phyloP scores from a whole-genome alignment of 768 basidiomycete species.

The Collybia mongolica region DNA sequence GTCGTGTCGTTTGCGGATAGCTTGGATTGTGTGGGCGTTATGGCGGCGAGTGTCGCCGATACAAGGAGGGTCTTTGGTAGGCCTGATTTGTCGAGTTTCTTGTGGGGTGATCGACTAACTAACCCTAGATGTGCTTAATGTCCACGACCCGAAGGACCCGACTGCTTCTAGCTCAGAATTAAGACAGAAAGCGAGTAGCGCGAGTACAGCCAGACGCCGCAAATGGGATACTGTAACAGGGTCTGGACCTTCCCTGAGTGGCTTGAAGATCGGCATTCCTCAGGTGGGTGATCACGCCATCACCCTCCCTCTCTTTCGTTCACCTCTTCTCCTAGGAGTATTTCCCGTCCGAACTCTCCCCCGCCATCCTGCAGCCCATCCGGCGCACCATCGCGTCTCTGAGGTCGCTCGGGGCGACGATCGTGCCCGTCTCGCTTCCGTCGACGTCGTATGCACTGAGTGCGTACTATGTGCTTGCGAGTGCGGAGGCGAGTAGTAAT shows the following conservation, averaged over 20 bases:
- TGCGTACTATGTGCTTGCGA: constrained; percentile 95
- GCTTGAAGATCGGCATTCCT: constrained; percentile 75
- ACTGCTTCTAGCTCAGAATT: constrained; percentile 56
- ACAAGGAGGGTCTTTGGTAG: constrained; percentile 64
- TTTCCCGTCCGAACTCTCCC: constrained; percentile 68
- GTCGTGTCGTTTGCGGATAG: constrained; percentile 94
- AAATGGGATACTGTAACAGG: constrained; percentile 1
- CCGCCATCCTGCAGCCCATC: constrained; percentile 41
- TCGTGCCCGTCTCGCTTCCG: constrained; percentile 77
- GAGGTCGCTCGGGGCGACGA: constrained; percentile 53
- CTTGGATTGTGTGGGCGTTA: constrained; percentile 88
- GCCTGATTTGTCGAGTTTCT: background rate
- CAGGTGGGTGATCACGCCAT: constrained; percentile 45
- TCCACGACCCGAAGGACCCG: constrained; percentile 70
- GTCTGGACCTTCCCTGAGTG: constrained; percentile 30
- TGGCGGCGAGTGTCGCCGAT: constrained; percentile 53
- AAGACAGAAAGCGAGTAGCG: constrained; percentile 19
- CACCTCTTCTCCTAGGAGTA: constrained; percentile 52
- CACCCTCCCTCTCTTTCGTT: background rate
- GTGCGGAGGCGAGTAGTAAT: constrained; percentile 92
- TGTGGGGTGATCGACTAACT: too few species aligned
- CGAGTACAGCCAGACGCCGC: constrained; percentile 12
- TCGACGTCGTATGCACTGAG: constrained; percentile 70
- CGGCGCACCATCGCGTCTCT: constrained; percentile 42
- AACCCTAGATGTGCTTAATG: constrained; percentile 43